Evolutionary conservation across 2,329 filamentous ascomycete species (phyloP).

Genomic region (Thelonectria rubi): DNA sequence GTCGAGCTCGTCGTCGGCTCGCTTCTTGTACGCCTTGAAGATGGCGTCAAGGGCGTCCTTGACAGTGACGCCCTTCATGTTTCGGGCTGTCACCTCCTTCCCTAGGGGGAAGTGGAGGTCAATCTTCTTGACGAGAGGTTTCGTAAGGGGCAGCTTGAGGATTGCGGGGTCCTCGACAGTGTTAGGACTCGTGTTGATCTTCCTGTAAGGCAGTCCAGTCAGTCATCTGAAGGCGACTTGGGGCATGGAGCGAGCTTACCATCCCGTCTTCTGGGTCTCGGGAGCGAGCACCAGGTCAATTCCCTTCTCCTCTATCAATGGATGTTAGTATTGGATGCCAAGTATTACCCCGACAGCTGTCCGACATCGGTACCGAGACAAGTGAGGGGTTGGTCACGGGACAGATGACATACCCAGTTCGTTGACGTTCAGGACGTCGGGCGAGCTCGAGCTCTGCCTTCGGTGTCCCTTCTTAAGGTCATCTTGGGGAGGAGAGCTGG

Average conservation of each 20-base stretch:
- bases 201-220: conserved; percentile 66
- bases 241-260: conserved; percentile 64
- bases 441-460: conserved; percentile 76
- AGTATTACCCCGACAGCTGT: not conserved
- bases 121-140: conserved; percentile 90
- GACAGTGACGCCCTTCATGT: conserved; percentile 94
- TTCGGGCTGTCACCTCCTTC: conserved; percentile 86
- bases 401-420: conserved; percentile 75
- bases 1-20: conserved; percentile 91
- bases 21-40: conserved; percentile 96
- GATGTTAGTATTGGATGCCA: conserved; percentile 28
- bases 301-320: conserved; percentile 72
- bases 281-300: conserved; percentile 77
- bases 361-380: conserved; percentile 26
- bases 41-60: conserved; percentile 97
- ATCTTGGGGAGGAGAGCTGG: conserved; percentile 73
- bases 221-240: conserved; percentile 8
- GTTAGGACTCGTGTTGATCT: conserved; percentile 86
- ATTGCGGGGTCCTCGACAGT: conserved; percentile 84
- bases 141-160: conserved; percentile 82
- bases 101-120: conserved; percentile 92
- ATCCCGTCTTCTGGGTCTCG: conserved; percentile 88
- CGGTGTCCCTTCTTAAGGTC: conserved; percentile 62
- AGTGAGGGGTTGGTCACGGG: conserved; percentile 4
- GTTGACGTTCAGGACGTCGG: conserved; percentile 77